These are phyloP conservation scores for Crithidia brevicula DNA, from an alignment of 208 protist genomes.

Conservation along the genomic window DNA sequence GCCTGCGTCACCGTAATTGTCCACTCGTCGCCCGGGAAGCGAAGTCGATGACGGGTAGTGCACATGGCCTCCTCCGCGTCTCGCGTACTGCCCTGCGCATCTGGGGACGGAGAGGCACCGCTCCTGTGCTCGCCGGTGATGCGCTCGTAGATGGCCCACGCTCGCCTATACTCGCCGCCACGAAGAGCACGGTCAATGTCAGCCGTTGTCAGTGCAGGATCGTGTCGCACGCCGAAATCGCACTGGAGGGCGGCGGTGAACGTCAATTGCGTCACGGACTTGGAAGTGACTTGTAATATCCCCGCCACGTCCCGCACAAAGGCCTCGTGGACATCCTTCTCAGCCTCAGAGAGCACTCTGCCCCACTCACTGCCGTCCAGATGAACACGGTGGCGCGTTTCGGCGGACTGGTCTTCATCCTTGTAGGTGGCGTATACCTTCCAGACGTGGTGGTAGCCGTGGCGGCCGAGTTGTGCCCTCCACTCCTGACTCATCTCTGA, in stretches of 20 bases:
- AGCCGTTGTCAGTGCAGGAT: not conserved
- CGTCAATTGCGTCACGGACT: conserved; percentile 13
- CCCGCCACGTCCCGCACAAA: conserved; percentile 47
- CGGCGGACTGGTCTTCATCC: not conserved
- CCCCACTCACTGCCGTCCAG: conserved; percentile 45
- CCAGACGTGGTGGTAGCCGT: conserved; percentile 35
- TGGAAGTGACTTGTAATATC: not conserved
- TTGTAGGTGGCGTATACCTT: conserved; percentile 19
- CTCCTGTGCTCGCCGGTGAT: conserved; percentile 1
- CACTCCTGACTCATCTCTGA: conserved; percentile 3
- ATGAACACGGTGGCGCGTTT: conserved; percentile 42
- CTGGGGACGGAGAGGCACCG: not conserved
- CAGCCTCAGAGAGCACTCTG: conserved; percentile 24
- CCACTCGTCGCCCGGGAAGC: conserved; percentile 40
- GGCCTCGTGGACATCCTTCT: conserved; percentile 26
- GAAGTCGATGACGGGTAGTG: conserved; percentile 31
- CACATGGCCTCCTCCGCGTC: conserved; percentile 13
- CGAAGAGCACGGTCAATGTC: conserved; percentile 3
- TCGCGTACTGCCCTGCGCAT: conserved; percentile 1
- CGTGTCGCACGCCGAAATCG: conserved; percentile 40
- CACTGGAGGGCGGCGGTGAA: conserved; percentile 29
- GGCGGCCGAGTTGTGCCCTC: conserved; percentile 19
- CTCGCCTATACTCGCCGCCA: conserved; percentile 12
- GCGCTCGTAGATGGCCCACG: conserved; percentile 15
- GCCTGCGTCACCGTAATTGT: conserved; percentile 16